A percentile compares a stretch with the other conserved stretches of the same genome.
Evolutionary conservation across 805 yeast genomes (phyloP).

Genomic region (Candida patagonica): DNA sequence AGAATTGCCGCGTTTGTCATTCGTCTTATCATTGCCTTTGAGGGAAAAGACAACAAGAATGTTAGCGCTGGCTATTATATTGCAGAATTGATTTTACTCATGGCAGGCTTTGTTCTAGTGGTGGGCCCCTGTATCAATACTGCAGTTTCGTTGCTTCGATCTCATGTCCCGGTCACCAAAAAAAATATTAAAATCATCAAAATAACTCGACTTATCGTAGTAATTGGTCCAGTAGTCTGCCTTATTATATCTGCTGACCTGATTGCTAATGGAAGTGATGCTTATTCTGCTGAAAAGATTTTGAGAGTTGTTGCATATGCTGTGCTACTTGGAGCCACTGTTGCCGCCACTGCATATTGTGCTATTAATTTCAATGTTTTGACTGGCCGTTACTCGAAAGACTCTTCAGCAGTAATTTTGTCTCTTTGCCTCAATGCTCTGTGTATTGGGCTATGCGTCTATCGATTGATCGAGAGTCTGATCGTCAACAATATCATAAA

Average conservation of each 20-base stretch:
- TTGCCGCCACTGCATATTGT: not conserved
- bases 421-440: not conserved
- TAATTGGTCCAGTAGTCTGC: not conserved
- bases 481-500: not conserved
- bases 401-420: not conserved
- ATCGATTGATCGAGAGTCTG: not conserved
- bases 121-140: not conserved
- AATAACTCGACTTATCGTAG: not conserved
- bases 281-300: not conserved
- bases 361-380: no score
- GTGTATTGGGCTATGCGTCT: not conserved
- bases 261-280: not conserved
- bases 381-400: not conserved
- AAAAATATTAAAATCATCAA: not conserved
- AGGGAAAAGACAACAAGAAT: not conserved
- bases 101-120: not conserved
- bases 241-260: not conserved
- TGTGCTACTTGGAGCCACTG: not conserved
- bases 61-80: not conserved
- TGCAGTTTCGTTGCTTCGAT: not conserved
- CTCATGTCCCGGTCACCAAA: not conserved
- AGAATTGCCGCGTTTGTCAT: conserved; percentile 1
- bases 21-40: not conserved
- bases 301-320: not conserved
- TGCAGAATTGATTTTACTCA: not conserved